A percentile compares a stretch with the other conserved stretches of the same genome.
Conservation (phyloP, 2,329 filamentous ascomycete species). For the Ophiocordyceps sinensis region DNA sequence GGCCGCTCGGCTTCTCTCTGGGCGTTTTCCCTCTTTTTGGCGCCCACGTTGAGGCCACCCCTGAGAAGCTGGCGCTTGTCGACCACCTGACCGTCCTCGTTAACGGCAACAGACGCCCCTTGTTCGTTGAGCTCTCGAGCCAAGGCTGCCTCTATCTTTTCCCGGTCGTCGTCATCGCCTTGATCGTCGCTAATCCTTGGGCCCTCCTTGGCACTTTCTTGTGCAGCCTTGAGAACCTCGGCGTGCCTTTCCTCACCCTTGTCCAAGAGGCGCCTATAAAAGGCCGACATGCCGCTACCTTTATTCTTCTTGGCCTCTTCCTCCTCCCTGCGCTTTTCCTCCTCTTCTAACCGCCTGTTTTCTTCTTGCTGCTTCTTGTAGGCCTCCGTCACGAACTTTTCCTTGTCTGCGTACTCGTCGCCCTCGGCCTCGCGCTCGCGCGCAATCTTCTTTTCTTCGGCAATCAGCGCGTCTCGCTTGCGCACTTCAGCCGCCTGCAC, state of each 20-base stretch:
- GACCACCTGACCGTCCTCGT: conserved; percentile 71
- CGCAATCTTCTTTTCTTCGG: conserved; percentile 67
- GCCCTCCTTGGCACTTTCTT: conserved; percentile 32
- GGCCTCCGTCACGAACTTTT: conserved; percentile 73
- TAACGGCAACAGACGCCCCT: conserved; percentile 49
- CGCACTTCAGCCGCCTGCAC: conserved; percentile 60
- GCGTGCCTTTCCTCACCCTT: conserved; percentile 56
- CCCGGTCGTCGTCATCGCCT: conserved; percentile 28
- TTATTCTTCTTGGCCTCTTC: conserved; percentile 49
- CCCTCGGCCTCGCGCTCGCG: conserved; percentile 67
- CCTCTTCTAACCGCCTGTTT: conserved; percentile 52
- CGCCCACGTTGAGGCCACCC: conserved; percentile 60
- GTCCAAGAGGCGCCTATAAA: conserved; percentile 62
- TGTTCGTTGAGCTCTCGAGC: conserved; percentile 52
- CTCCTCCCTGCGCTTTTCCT: conserved; percentile 53
- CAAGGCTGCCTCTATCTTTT: conserved; percentile 46
- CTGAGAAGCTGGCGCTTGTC: conserved; percentile 70
- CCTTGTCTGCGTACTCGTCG: conserved; percentile 68
- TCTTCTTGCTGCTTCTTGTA: conserved; percentile 75
- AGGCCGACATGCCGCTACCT: conserved; percentile 57
- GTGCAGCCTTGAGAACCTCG: conserved; percentile 53
- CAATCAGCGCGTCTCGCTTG: conserved; percentile 64
- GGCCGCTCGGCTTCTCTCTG: conserved; percentile 10
- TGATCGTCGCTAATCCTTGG: conserved; percentile 10
- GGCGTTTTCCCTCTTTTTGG: conserved; percentile 40